Conservation (phyloP, 371 early-diverging fungal species). For the Rhizomucor pusillus region DNA sequence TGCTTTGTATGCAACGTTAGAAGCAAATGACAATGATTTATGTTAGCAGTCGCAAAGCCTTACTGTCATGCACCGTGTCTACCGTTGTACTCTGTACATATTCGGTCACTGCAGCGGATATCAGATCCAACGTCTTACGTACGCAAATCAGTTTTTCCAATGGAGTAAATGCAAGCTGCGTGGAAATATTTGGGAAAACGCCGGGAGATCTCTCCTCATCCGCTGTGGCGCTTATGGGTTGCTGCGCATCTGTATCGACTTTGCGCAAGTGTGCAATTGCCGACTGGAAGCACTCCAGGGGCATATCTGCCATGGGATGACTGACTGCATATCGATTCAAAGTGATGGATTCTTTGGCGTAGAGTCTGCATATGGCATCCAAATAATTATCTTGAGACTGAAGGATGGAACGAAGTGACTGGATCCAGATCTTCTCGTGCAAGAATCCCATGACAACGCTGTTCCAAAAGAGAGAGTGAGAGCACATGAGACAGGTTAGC, state of each 20-base stretch:
- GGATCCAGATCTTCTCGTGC: conserved; percentile 60
- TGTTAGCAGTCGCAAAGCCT: conserved; percentile 1
- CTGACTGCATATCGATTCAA: conserved; percentile 39
- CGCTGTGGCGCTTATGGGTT: conserved; percentile 4
- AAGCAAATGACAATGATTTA: background rate
- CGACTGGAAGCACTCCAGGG: conserved; percentile 24
- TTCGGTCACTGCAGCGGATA: conserved; percentile 33
- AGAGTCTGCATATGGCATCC: conserved; percentile 29
- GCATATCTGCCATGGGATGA: conserved; percentile 43
- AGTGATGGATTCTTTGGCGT: conserved; percentile 30
- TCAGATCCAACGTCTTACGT: conserved; percentile 36
- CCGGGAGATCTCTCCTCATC: conserved; percentile 8
- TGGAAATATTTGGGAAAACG: background rate
- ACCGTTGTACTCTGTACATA: conserved; percentile 15
- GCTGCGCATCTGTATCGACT: conserved; percentile 27
- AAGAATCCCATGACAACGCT: conserved; percentile 60
- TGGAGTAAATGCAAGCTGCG: conserved; percentile 41
- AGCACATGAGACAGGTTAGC: conserved; percentile 1
- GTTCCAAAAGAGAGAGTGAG: conserved; percentile 1
- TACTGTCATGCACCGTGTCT: conserved; percentile 19
- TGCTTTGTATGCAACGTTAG: conserved; percentile 1
- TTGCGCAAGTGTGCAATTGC: conserved; percentile 32
- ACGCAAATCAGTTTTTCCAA: conserved; percentile 45
- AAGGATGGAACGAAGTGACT: conserved; percentile 49
- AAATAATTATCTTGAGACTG: conserved; percentile 38